Evolutionary conservation across 345 rosid species (phyloP), one percentile per base, ranked within the genome.

Genomic region (rapeseed (Brassica napus)): DNA sequence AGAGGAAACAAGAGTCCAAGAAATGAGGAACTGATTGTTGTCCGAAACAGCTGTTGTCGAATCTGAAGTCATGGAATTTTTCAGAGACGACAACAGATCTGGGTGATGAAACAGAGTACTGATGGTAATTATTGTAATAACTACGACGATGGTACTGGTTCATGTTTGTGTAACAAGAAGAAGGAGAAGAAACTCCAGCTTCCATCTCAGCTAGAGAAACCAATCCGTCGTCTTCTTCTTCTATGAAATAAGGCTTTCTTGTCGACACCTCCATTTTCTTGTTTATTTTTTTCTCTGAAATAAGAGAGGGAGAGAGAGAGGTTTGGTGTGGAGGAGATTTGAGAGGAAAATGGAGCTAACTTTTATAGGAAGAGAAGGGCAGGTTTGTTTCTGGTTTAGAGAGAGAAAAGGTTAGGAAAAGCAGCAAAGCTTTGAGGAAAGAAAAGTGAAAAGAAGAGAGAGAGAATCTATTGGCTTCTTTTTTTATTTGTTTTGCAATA

Each of bases 1-100:
- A 92, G 42, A 74, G 87, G 72, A 73, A 86, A 79, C 97, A 92
- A 39, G 91, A 71, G 58, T 87, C 93, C 85, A 92, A 58, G 88
- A 92, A 92, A 81, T 88, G 85, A 72, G 89, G 81, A 21, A 68
- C 88, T 15, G 82, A 1, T 64, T 64, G 89, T 12, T 71, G 77
- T 67, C 69, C 63, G 44, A 15, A 78, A 65, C 5, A 77, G 76
- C 61, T 65, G 5, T 67, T 73, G 74, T 90, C 88, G 64, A 52
- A 86, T 82, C 97, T 84, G 3, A 87, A 82, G 72, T 87, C 91
- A 80, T 84, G 82, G 57, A 83, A 87, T 76, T 85, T 87, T 32
- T 69, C 78, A 73, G 74, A 23, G 1, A 32, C 63, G 32, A 69
- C 71, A 31, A 75, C 63, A 80, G 82, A 77, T 78, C 90, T 85